phyloP scores from a whole-genome alignment of 1,139 yeast species.

The Kodamaea plutei region DNA sequence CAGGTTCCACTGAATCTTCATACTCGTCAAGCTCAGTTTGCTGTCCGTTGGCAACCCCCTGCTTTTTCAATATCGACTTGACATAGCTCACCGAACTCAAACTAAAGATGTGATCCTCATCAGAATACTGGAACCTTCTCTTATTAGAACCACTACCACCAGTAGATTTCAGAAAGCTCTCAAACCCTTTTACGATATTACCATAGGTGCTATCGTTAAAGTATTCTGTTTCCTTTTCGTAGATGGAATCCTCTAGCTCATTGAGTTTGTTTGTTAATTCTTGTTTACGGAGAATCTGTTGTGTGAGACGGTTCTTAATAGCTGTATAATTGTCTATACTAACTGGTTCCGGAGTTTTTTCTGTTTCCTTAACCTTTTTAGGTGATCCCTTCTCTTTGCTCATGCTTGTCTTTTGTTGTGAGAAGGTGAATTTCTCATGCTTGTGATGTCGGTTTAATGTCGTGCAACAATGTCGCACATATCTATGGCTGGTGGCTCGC shows the following conservation, averaged over 20 bases:
- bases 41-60: slow-evolving; percentile 12
- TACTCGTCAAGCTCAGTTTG: slow-evolving; percentile 38
- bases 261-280: slow-evolving; percentile 60
- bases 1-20: slow-evolving; percentile 43
- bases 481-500: no score
- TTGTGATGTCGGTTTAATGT: no score
- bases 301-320: slow-evolving; percentile 63
- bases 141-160: slow-evolving; percentile 37
- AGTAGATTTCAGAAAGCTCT: slow-evolving; percentile 61
- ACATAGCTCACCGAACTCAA: slow-evolving; percentile 72
- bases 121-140: slow-evolving; percentile 57
- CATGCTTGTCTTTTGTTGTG: slow-evolving; percentile 1
- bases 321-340: slow-evolving; percentile 45
- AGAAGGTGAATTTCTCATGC: not conserved
- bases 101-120: slow-evolving; percentile 83
- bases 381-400: slow-evolving; percentile 2
- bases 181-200: slow-evolving; percentile 86
- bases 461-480: no score
- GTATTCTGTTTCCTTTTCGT: slow-evolving; percentile 74
- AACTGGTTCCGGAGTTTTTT: slow-evolving; percentile 10
- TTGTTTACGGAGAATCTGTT: slow-evolving; percentile 60
- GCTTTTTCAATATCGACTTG: slow-evolving; percentile 49
- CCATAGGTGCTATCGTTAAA: slow-evolving; percentile 68
- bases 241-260: slow-evolving; percentile 73
- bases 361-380: slow-evolving; percentile 2